phyloP scores from a whole-genome alignment of 164 flowering plant genomes.

The Vitis cinerea region DNA sequence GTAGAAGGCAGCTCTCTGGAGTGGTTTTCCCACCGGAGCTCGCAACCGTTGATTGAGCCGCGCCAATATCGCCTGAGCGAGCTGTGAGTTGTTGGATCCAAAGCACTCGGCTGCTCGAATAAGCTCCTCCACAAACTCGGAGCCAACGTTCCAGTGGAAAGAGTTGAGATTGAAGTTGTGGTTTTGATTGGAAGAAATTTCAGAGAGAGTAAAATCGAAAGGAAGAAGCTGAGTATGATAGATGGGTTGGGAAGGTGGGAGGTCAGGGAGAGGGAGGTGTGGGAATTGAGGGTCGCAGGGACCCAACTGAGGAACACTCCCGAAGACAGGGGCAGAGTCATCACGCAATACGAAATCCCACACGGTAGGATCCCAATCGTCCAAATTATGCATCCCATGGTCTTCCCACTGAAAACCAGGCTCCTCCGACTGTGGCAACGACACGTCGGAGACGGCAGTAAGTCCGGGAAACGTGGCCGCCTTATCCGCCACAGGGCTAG shows the following conservation, averaged over 20 bases:
- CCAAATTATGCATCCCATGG: slow-evolving; percentile 38
- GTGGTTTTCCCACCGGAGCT: slow-evolving; percentile 64
- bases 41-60: slow-evolving; percentile 78
- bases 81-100: slow-evolving; percentile 66
- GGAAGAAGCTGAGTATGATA: slow-evolving; percentile 12
- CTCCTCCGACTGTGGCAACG: slow-evolving; percentile 14
- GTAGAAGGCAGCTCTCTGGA: slow-evolving; percentile 77
- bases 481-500: slow-evolving; percentile 47
- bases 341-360: slow-evolving; percentile 53
- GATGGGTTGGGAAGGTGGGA: slow-evolving; percentile 9
- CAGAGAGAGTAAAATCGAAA: slow-evolving; percentile 17
- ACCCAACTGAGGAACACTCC: slow-evolving; percentile 3
- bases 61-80: slow-evolving; percentile 69
- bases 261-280: slow-evolving; percentile 10
- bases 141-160: slow-evolving; percentile 25
- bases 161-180: slow-evolving; percentile 6
- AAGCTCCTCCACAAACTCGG: slow-evolving; percentile 64
- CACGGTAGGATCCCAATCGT: slow-evolving; percentile 73
- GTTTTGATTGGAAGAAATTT: slow-evolving; percentile 3
- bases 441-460: slow-evolving; percentile 16
- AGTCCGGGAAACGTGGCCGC: slow-evolving; percentile 18
- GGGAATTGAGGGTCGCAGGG: slow-evolving; percentile 9
- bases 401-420: slow-evolving; percentile 39
- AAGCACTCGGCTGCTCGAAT: slow-evolving; percentile 68
- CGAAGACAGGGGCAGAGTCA: slow-evolving; percentile 31